Conservation (phyloP, 768 basidiomycete genomes). For the Hortiboletus flavorubellus region DNA sequence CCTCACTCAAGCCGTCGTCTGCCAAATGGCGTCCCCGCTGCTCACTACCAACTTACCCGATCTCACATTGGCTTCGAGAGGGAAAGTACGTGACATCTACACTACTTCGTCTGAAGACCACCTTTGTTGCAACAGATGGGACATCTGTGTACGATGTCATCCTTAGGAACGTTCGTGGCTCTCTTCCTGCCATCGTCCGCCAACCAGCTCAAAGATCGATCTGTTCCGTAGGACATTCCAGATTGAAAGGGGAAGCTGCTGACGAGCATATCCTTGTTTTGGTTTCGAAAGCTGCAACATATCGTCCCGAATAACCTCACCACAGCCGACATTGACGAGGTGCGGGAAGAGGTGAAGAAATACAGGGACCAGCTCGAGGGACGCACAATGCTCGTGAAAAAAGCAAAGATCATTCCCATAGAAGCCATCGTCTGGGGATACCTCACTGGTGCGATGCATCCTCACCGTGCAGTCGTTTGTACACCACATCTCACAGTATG, state of each 20-base stretch:
- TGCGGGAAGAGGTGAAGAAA: slow-evolving; percentile 75
- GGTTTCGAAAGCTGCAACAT: slow-evolving; percentile 80
- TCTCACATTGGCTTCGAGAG: slow-evolving; percentile 73
- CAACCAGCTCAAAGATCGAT: neutral
- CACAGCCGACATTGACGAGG: slow-evolving; percentile 68
- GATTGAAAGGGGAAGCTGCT: slow-evolving; percentile 89
- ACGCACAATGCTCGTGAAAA: slow-evolving; percentile 86
- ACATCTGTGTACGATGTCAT: slow-evolving; percentile 98
- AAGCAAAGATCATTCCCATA: slow-evolving; percentile 83
- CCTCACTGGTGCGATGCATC: slow-evolving; percentile 68
- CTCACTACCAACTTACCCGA: slow-evolving; percentile 55
- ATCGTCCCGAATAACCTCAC: slow-evolving; percentile 91
- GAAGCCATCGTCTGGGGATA: slow-evolving; percentile 98
- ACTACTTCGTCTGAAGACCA: slow-evolving; percentile 62
- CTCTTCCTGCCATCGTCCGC: neutral
- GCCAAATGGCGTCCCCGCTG: slow-evolving; percentile 36
- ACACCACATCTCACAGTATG: slow-evolving; percentile 5
- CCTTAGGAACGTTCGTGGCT: slow-evolving; percentile 75
- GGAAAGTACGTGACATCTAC: slow-evolving; percentile 98
- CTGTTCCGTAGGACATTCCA: slow-evolving; percentile 73
- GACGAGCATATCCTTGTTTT: slow-evolving; percentile 89
- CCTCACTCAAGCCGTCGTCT: neutral
- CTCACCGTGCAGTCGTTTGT: neutral
- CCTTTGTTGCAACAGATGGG: slow-evolving; percentile 91
- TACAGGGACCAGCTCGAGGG: slow-evolving; percentile 79